phyloP scores from a whole-genome alignment of 768 basidiomycete species.

The Tulasnella sp. region DNA sequence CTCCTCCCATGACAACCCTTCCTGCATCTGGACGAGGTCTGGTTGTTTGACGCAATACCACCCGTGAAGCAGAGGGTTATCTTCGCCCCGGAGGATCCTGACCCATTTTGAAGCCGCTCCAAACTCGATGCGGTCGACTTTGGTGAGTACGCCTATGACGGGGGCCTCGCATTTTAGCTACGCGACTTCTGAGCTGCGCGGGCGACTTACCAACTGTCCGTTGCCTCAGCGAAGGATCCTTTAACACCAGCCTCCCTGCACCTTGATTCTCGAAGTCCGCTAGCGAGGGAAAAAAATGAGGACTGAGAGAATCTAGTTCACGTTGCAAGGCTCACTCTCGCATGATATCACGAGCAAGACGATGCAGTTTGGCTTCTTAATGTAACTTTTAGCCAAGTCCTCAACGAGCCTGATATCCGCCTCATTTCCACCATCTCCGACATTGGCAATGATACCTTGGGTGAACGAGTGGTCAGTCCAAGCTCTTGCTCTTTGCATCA shows the following conservation, averaged over 20 bases:
- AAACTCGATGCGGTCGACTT: conserved; percentile 60
- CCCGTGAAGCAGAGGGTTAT: conserved; percentile 49
- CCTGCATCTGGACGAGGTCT: conserved; percentile 47
- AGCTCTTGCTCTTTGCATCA: no score
- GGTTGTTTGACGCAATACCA: conserved; percentile 62
- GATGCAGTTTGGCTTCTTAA: conserved; percentile 18
- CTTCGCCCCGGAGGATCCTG: conserved; percentile 23
- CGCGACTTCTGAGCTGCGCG: background rate
- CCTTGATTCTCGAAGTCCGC: conserved; percentile 81
- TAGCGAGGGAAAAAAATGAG: conserved; percentile 50
- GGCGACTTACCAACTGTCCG: conserved; percentile 68
- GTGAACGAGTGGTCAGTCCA: background rate
- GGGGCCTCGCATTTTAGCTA: background rate
- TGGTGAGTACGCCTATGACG: conserved; percentile 61
- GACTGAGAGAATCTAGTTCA: no score
- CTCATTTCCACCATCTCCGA: conserved; percentile 21
- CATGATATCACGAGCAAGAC: conserved; percentile 26
- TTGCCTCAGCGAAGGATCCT: conserved; percentile 56
- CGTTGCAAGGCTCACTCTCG: conserved; percentile 44
- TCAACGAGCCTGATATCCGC: conserved; percentile 22
- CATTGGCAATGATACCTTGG: conserved; percentile 28
- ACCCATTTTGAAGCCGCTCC: conserved; percentile 59
- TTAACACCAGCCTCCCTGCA: conserved; percentile 58
- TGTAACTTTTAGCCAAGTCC: conserved; percentile 20
- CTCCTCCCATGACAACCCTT: conserved; percentile 54